A percentile compares a stretch with the other conserved stretches of the same genome.
Conservation (phyloP, 2,329 filamentous ascomycete species). For the Gnomoniopsis sp. region DNA sequence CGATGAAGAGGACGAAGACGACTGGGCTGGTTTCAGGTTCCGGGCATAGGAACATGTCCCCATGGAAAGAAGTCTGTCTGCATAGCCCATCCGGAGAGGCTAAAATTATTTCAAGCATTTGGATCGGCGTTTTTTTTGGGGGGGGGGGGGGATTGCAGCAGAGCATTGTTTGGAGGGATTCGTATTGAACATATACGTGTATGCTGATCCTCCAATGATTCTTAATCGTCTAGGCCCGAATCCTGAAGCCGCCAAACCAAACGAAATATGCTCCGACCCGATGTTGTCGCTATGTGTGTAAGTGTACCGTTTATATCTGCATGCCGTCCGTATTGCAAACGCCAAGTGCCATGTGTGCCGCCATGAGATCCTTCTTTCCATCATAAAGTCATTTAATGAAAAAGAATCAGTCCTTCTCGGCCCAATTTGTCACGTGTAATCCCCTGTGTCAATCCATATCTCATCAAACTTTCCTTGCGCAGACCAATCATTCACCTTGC, state of each 20-base stretch:
- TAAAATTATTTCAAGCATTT: background rate
- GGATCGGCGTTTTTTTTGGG: background rate
- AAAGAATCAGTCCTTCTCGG: no score
- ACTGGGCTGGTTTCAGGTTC: constrained; percentile 60
- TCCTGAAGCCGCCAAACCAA: background rate
- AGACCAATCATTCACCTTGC: background rate
- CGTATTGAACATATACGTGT: background rate
- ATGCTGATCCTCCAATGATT: background rate
- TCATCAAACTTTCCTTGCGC: background rate
- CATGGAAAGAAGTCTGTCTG: background rate
- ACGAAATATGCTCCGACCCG: background rate
- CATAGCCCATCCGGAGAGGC: background rate
- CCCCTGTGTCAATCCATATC: background rate
- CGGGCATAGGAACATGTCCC: constrained; percentile 20
- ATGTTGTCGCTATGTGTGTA: background rate
- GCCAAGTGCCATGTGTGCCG: background rate
- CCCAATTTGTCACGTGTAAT: no score
- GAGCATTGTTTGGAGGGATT: no score
- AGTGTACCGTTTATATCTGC: background rate
- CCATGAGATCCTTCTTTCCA: no score
- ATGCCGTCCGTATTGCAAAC: background rate
- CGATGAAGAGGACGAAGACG: constrained; percentile 45
- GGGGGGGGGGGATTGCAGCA: no score
- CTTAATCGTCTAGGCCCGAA: no score
- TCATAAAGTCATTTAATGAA: background rate